Evolutionary conservation across 495 filamentous ascomycete genomes (phyloP), one percentile per base, ranked within the genome.

Genomic region (Sordaria brevicollis): DNA sequence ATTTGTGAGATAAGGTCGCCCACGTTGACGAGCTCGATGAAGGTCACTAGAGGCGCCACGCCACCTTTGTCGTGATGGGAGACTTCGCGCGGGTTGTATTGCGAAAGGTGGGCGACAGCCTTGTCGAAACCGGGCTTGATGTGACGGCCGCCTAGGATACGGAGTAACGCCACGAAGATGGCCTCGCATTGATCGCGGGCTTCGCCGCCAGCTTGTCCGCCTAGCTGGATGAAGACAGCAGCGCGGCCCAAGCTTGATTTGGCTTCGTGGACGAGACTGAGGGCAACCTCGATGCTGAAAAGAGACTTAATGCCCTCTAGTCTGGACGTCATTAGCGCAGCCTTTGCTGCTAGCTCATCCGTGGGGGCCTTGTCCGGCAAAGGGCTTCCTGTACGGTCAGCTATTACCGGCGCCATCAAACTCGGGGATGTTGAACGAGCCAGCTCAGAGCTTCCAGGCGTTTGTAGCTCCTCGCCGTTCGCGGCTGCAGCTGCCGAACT

Each of bases 1-100:
- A 99, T 99, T 76, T 99, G 96, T 66, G 96, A 91, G 71, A 99
- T 99, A 19, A 99, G 86, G 79, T 99, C 96, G 67, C 96, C 96
- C 4, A 99, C 93, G 76, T 98, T 98, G 75, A 98, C 96, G 67
- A 99, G 86, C 78, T 99, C 96, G 57, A 99, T 86, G 74, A 99
- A 99, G 6, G 92, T 98, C 13, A 97, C 92, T 1, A 99, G 85
- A 2, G 96, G 96, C 62, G 92, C 92, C 29, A 98, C 95, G 11
- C 92, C 93, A 7, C 79, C 77, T 68, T 83, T 78, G 70, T 88
- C 87, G 70, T 93, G 89, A 66, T 92, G 88, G 36, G 86, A 89
- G 41, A 93, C 91, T 74, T 95, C 90, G 25, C 94, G 90, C 49
- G 96, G 93, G 72, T 96, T 93, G 79, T 99, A 99, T 34, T 89